These are phyloP conservation scores for Warburgia ugandensis DNA, from an alignment of 164 flowering plant genomes.

Conservation along the genomic window DNA sequence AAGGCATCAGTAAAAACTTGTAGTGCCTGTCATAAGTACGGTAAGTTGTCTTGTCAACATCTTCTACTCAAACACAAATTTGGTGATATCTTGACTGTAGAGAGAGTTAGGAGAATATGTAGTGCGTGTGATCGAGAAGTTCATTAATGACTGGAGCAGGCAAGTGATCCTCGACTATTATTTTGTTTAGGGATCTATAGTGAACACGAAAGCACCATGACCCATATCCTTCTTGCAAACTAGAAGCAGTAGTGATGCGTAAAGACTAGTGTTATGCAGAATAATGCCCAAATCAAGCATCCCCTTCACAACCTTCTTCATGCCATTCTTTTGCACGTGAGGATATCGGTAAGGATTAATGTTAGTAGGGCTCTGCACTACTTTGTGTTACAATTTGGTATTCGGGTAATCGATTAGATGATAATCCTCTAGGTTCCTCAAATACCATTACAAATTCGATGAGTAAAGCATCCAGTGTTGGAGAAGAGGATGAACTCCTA, in stretches of 20 bases:
- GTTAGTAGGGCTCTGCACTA: no score
- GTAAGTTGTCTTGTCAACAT: background rate
- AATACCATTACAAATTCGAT: no score
- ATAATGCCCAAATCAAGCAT: background rate
- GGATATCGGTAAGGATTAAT: conserved; percentile 2
- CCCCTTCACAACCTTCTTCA: background rate
- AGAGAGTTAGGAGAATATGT: background rate
- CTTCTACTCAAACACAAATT: background rate
- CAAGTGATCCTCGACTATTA: background rate
- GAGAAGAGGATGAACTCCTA: no score
- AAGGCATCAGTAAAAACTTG: conserved; percentile 8
- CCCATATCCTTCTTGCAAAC: conserved; percentile 3
- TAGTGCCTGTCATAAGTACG: conserved; percentile 4
- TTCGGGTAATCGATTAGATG: no score
- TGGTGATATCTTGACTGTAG: conserved; percentile 5
- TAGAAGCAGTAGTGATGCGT: background rate
- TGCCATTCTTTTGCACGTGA: background rate
- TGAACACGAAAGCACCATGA: conserved; percentile 1
- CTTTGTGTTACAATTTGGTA: no score
- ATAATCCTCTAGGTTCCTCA: no score
- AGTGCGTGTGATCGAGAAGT: background rate
- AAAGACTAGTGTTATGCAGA: background rate
- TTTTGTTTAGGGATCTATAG: background rate
- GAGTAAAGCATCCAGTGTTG: no score
- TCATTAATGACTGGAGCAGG: background rate